Percentiles rank a stretch among this genome's conserved stretches.
These are phyloP conservation scores for Phytophthora constricta DNA, from an alignment of 352 stramenopile species.

Conservation along the genomic window DNA sequence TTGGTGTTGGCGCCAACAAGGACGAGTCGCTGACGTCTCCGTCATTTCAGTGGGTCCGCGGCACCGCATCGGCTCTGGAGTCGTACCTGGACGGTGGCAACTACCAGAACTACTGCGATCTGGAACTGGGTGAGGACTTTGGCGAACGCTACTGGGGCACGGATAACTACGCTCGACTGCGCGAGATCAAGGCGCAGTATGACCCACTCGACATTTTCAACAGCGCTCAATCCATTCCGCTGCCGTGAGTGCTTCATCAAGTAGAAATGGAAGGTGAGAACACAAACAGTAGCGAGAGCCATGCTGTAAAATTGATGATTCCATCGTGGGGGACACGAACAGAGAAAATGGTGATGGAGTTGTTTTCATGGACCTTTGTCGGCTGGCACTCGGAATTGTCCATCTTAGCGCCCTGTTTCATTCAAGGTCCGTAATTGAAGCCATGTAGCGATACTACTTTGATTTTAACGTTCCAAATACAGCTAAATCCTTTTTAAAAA, in stretches of 20 bases:
- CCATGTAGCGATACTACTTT: no score
- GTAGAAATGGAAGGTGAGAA: background rate
- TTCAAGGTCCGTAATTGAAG: no score
- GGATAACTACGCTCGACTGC: constrained; percentile 51
- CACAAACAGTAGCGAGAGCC: no score
- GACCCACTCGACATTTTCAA: constrained; percentile 59
- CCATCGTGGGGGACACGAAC: no score
- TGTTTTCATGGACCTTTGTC: no score
- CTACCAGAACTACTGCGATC: constrained; percentile 70
- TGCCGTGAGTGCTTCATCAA: no score
- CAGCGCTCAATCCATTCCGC: constrained; percentile 60
- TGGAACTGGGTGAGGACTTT: constrained; percentile 54
- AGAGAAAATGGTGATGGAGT: no score
- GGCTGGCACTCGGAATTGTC: no score
- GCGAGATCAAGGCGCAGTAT: constrained; percentile 56
- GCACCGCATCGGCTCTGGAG: constrained; percentile 40
- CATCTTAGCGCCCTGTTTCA: no score
- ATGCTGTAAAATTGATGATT: no score
- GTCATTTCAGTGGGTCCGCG: constrained; percentile 51
- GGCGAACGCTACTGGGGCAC: constrained; percentile 54
- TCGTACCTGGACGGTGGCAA: constrained; percentile 51
- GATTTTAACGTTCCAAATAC: no score
- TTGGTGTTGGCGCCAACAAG: constrained; percentile 47
- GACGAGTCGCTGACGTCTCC: constrained; percentile 41
- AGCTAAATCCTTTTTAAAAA: no score